These are phyloP conservation scores for Melampsora americana DNA, from an alignment of 1,284 basidiomycete species.

Conservation along the genomic window DNA sequence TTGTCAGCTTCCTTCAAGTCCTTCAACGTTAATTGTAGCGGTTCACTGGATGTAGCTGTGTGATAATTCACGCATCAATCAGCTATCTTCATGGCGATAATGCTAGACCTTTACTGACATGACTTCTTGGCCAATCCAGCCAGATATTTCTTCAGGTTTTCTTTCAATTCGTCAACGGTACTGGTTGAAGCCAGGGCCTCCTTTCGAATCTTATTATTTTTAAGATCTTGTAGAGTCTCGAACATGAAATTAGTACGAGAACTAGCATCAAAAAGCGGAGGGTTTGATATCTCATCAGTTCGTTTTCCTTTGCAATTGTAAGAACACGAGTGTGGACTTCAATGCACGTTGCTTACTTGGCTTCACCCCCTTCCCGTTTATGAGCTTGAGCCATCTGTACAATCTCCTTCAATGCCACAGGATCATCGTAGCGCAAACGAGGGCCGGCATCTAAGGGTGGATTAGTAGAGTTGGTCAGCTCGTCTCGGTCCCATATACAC, in stretches of 20 bases:
- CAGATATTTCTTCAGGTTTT: conserved; percentile 77
- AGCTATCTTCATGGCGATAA: conserved; percentile 20
- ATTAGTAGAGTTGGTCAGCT: neutral
- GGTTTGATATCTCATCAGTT: conserved; percentile 36
- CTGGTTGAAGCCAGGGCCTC: conserved; percentile 60
- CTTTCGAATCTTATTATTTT: conserved; percentile 79
- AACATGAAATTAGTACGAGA: conserved; percentile 87
- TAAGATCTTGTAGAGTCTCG: conserved; percentile 80
- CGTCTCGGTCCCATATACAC: neutral
- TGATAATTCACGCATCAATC: neutral
- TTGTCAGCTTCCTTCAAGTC: conserved; percentile 80
- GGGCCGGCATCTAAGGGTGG: conserved; percentile 28
- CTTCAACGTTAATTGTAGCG: conserved; percentile 74
- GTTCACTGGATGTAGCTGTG: conserved; percentile 73
- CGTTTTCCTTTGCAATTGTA: conserved; percentile 46
- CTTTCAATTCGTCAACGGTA: conserved; percentile 68
- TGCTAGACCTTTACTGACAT: conserved; percentile 57
- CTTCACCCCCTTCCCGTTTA: conserved; percentile 61
- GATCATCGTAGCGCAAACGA: conserved; percentile 71
- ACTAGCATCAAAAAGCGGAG: conserved; percentile 56
- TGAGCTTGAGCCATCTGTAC: conserved; percentile 68
- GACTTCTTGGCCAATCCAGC: conserved; percentile 70
- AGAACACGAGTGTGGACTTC: too few species aligned
- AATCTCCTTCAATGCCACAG: conserved; percentile 60
- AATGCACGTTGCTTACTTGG: conserved; percentile 45